Conservation (phyloP, 441 rosid genomes). For the Erysimum cheiri region DNA sequence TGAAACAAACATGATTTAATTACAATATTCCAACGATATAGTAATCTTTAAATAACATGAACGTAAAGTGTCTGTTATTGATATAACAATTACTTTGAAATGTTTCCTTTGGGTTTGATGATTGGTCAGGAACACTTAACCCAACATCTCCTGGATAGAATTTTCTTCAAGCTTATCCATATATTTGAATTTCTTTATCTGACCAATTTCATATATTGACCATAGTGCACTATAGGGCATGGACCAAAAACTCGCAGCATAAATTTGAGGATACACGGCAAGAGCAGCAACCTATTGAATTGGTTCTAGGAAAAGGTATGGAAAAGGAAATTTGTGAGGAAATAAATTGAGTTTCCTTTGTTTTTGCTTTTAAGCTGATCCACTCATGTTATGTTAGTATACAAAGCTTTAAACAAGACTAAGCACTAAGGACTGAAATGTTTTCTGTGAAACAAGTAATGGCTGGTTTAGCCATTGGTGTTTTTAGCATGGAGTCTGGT, state of each 20-base stretch:
- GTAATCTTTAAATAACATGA: neutral
- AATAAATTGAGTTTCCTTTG: neutral
- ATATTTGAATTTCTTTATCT: constrained; percentile 20
- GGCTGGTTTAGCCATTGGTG: constrained; percentile 91
- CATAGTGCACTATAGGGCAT: constrained; percentile 86
- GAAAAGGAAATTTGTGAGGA: neutral
- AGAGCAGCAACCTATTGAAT: constrained; percentile 81
- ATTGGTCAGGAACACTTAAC: constrained; percentile 1
- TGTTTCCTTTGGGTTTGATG: constrained; percentile 8
- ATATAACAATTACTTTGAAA: neutral
- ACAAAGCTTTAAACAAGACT: neutral
- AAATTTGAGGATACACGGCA: constrained; percentile 93
- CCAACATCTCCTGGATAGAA: neutral
- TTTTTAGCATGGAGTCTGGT: constrained; percentile 86
- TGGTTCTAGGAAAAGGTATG: constrained; percentile 89
- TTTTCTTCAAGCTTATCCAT: constrained; percentile 2
- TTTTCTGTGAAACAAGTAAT: constrained; percentile 66
- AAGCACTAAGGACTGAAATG: constrained; percentile 23
- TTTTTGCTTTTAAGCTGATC: constrained; percentile 6
- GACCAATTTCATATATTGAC: constrained; percentile 39
- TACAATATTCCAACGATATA: neutral
- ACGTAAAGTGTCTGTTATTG: neutral
- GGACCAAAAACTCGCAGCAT: constrained; percentile 81
- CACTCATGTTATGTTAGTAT: constrained; percentile 4
- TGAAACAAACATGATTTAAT: constrained; percentile 10